Evolutionary conservation across 2,329 filamentous ascomycete genomes (phyloP), one percentile per base, ranked within the genome.

Genomic region (Cercospora janseana): DNA sequence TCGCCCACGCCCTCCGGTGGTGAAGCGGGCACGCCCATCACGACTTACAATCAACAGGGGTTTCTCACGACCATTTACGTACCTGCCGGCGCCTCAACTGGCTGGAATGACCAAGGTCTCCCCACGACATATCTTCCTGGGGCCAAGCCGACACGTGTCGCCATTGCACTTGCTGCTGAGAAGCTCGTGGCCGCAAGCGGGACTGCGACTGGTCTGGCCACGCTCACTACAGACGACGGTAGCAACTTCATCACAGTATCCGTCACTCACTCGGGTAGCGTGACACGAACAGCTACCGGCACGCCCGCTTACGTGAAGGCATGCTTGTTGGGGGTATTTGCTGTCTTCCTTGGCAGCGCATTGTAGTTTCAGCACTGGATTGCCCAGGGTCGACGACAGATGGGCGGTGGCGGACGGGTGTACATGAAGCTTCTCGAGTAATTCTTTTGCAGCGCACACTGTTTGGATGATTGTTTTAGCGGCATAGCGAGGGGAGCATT

Each of bases 41-140:
- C 75, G 5, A 64, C 68, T 10, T 79, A 70, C 59, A 69, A 79
- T 60, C 63, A 76, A 24, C 70, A 71, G 56, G 75, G 76, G 26
- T 79, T 79, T 62, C 69, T 70, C 21, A 78, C 75, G 1, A 70
- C 75, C 1, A 67, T 69, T 49, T 74, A 72, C 4, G 61, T 71
- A 15, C 56, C 66, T 13, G 64, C 66, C 9, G 71, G 70, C 16
- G 58, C 67, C 6, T 55, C 68, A 5, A 73, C 69, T 49, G 71
- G 68, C 37, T 78, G 73, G 61, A 69, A 78, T 58, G 63, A 70
- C 21, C 66, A 70, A 50, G 75, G 75, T 3, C 75, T 75, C 51
- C 64, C 70, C 24, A 70, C 74, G 47, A 73, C 69, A 26, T n/a
- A 44, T 57, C 28, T 61, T 54, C 20, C 58, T 62, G 10, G 40